phyloP scores from a whole-genome alignment of 768 basidiomycete genomes.

The Leccinellum albellum region DNA sequence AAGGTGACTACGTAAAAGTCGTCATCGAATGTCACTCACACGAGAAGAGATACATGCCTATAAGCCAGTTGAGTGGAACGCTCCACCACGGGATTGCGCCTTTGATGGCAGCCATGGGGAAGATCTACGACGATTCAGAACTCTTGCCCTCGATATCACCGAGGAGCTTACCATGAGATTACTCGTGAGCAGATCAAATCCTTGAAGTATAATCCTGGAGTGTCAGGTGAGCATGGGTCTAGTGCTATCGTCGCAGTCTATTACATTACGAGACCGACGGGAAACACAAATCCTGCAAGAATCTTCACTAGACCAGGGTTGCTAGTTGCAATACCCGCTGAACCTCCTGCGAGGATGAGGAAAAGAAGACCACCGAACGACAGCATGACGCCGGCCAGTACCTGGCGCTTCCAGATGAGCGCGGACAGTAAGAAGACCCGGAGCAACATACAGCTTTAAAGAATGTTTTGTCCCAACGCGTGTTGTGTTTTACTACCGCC shows the following conservation, averaged over 20 bases:
- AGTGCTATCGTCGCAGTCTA: constrained; percentile 1
- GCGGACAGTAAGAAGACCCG: background rate
- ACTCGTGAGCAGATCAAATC: constrained; percentile 67
- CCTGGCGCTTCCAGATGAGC: constrained; percentile 33
- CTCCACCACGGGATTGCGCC: constrained; percentile 68
- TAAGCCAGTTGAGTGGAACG: constrained; percentile 62
- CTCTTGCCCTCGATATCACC: background rate
- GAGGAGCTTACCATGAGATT: constrained; percentile 61
- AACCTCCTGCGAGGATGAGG: constrained; percentile 58
- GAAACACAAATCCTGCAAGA: constrained; percentile 66
- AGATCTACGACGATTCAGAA: constrained; percentile 40
- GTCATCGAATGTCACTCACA: background rate
- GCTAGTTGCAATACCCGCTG: constrained; percentile 42
- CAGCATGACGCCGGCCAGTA: constrained; percentile 68
- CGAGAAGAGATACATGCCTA: constrained; percentile 42
- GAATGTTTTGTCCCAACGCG: constrained; percentile 57
- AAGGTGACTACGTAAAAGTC: constrained; percentile 50
- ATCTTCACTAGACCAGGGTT: constrained; percentile 70
- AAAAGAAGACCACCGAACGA: constrained; percentile 69
- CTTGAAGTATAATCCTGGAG: constrained; percentile 67
- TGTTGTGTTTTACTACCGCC: constrained; percentile 60
- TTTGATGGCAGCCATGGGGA: constrained; percentile 65
- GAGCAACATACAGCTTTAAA: constrained; percentile 59
- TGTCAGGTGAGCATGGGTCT: background rate
- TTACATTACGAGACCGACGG: constrained; percentile 74